Percentiles rank a stretch among this genome's conserved stretches.
Evolutionary conservation across 148 eudicot genomes (phyloP).

Genomic region (Mesembryanthemum crystallinum): DNA sequence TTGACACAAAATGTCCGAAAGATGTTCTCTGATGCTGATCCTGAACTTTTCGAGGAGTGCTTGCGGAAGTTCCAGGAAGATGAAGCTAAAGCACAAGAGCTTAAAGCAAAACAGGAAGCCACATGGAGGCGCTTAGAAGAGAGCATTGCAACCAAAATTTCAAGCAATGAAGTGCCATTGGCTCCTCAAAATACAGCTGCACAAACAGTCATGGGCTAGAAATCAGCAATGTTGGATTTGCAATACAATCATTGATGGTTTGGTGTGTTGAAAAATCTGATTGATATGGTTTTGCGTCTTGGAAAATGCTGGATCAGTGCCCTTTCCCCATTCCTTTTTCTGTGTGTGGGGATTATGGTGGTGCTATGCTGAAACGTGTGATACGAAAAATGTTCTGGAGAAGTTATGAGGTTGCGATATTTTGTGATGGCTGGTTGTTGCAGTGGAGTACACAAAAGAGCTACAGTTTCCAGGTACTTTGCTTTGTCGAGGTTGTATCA

Average conservation of each 20-base stretch:
- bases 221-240: conserved; percentile 6
- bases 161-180: conserved; percentile 21
- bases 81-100: conserved; percentile 34
- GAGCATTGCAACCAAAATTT: conserved; percentile 18
- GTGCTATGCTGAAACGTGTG: conserved; percentile 15
- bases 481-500: conserved; percentile 21
- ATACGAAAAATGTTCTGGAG: conserved; percentile 11
- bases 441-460: conserved; percentile 22
- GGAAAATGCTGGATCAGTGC: conserved; percentile 10
- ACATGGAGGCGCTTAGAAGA: conserved; percentile 45
- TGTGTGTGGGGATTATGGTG: conserved; percentile 9
- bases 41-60: conserved; percentile 41
- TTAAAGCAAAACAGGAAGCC: conserved; percentile 33
- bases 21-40: conserved; percentile 41
- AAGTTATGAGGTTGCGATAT: conserved; percentile 10
- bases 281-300: conserved; percentile 4
- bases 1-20: conserved; percentile 45
- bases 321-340: conserved; percentile 13
- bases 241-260: conserved; percentile 13
- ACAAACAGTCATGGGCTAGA: conserved; percentile 22
- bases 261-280: neutral
- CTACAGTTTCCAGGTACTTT: conserved; percentile 33
- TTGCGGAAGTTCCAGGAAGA: conserved; percentile 40
- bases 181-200: conserved; percentile 24
- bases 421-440: conserved; percentile 25